Conservation (phyloP, 2,329 filamentous ascomycete species). For the Colletotrichum euphorbiae region DNA sequence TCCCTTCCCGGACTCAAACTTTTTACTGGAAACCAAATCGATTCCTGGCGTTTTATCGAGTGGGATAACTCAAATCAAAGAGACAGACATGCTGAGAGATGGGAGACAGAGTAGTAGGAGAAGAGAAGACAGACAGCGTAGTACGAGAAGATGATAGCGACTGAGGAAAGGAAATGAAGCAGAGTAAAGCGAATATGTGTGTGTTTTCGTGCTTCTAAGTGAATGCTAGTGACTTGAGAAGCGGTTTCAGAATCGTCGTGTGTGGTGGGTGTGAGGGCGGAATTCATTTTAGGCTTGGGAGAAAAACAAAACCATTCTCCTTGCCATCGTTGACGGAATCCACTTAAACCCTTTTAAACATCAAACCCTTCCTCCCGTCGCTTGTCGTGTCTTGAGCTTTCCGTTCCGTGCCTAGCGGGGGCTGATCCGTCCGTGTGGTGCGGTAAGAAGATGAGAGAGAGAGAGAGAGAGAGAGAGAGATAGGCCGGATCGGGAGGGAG, state of each 20-base stretch:
- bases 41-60: conserved; percentile 34
- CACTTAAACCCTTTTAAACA: too few relatives aligned
- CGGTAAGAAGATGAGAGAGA: too few relatives aligned
- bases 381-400: not conserved
- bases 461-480: too few relatives aligned
- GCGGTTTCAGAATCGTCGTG: not conserved
- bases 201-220: not conserved
- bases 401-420: not conserved
- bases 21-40: conserved; percentile 17
- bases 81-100: conserved; percentile 23
- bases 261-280: too few relatives aligned
- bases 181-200: too few relatives aligned
- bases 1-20: not conserved
- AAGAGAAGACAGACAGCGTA: not conserved
- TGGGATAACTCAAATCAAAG: conserved; percentile 25
- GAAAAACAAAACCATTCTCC: not conserved
- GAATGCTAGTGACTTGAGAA: not conserved
- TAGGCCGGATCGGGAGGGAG: too few relatives aligned
- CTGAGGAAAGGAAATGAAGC: not conserved
- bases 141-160: not conserved
- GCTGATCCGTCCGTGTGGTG: too few relatives aligned
- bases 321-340: conserved; percentile 10
- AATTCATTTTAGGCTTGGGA: too few relatives aligned
- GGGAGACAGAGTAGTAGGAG: not conserved
- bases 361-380: not conserved